Conservation (phyloP, 2,329 filamentous ascomycete species). For the Aspergillus fructus region DNA sequence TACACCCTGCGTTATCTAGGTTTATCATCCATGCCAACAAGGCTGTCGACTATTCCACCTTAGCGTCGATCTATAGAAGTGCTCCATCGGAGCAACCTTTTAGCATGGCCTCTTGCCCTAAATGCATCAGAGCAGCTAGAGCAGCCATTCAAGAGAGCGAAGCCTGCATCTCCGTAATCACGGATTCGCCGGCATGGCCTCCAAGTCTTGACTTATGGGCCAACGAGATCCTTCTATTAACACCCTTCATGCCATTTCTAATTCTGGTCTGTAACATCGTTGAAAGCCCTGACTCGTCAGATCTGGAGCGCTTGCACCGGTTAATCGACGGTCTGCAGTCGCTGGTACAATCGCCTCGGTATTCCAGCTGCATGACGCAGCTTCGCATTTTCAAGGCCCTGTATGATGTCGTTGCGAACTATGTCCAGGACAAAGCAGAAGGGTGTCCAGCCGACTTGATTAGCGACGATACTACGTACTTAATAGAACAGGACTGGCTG, state of each 20-base stretch:
- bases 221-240: not conserved
- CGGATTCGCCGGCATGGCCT: not conserved
- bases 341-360: not conserved
- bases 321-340: conserved; percentile 11
- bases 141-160: conserved; percentile 8
- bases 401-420: conserved; percentile 5
- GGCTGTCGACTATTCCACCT: conserved; percentile 7
- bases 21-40: conserved; percentile 5
- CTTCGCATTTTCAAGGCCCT: conserved; percentile 12
- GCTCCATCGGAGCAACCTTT: conserved; percentile 4
- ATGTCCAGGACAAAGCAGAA: no score
- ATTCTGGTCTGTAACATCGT: conserved; percentile 16
- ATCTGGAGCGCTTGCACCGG: conserved; percentile 7
- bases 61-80: conserved; percentile 15
- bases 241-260: conserved; percentile 16
- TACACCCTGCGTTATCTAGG: not conserved
- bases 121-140: conserved; percentile 12
- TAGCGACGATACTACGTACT: no score
- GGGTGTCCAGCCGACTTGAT: no score
- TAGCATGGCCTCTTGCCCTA: not conserved
- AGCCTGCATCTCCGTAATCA: conserved; percentile 10
- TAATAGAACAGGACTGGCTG: no score
- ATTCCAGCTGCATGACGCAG: conserved; percentile 6
- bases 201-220: not conserved
- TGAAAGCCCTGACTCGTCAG: conserved; percentile 7